Percentiles rank a stretch among this genome's conserved stretches.
phyloP scores from a whole-genome alignment of 2,329 filamentous ascomycete species.

The Geosmithia morbida region DNA sequence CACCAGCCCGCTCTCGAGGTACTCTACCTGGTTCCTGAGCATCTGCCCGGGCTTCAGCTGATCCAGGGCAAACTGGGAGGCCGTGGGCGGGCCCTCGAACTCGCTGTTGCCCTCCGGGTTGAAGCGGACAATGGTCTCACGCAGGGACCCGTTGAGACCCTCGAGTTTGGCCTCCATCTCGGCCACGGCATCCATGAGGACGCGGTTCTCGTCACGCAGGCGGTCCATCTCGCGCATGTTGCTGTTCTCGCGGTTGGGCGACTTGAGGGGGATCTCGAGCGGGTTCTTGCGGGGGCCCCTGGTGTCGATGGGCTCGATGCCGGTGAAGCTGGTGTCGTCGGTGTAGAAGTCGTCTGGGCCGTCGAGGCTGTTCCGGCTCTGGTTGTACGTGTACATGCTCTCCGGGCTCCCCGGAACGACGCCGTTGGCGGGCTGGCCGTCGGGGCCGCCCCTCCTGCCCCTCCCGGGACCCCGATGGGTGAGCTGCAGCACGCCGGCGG shows the following conservation, averaged over 20 bases:
- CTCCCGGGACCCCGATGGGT: slow-evolving; percentile 72
- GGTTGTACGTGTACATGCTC: slow-evolving; percentile 60
- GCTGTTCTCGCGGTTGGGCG: slow-evolving; percentile 35
- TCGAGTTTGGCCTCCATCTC: slow-evolving; percentile 53
- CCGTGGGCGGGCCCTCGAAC: slow-evolving; percentile 27
- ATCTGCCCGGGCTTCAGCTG: slow-evolving; percentile 26
- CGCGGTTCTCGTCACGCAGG: slow-evolving; percentile 28
- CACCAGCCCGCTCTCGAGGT: slow-evolving; percentile 52
- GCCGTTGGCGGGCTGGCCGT: slow-evolving; percentile 30
- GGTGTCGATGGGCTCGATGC: slow-evolving; percentile 33
- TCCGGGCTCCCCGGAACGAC: slow-evolving; percentile 65
- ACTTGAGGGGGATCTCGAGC: slow-evolving; percentile 40
- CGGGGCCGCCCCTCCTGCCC: slow-evolving; percentile 36
- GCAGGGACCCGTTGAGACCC: slow-evolving; percentile 50
- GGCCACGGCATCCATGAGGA: slow-evolving; percentile 31
- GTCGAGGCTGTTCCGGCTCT: slow-evolving; percentile 44
- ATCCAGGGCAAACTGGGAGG: slow-evolving; percentile 6
- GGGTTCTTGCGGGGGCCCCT: slow-evolving; percentile 18
- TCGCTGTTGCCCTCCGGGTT: slow-evolving; percentile 39
- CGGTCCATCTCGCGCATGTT: slow-evolving; percentile 31
- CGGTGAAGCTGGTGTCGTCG: slow-evolving; percentile 61
- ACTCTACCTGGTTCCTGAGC: slow-evolving; percentile 48
- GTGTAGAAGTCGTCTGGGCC: slow-evolving; percentile 40
- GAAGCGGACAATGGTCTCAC: slow-evolving; percentile 49
- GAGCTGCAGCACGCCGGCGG: slow-evolving; percentile 79